Base-by-base conservation (phyloP, 805 yeast genomes). In the Sungouiozyma intestinalis region DNA sequence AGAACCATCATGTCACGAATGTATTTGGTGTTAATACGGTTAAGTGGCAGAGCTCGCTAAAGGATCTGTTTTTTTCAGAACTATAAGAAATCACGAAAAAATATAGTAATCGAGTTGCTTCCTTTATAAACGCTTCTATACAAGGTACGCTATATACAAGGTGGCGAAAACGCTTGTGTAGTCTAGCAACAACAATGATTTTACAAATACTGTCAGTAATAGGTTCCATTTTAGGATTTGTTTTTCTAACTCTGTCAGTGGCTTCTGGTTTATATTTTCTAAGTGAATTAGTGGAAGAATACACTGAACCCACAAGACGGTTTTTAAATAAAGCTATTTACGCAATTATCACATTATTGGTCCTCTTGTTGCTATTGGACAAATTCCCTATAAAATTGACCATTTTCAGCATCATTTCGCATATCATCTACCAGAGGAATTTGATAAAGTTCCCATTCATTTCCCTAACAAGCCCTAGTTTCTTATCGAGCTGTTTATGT, bases 251-350 rank as follows among this genome's bases (percentile, higher is more conserved):
- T 0, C 64, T 79, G 29, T 74, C 85, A 16, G 79, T 83, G 45
- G 97, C 97, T 0, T 84, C 95, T 2, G 97, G 95, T 0, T 67
- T 92, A 29, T 92, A 87, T 67, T 88, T 87, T 54, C 69, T 90
- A 33, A 84, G 95, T 7, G 98, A 92, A 58, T 65, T 87, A 27
- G 94, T 92, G 14, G 98, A 92, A 58, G 97, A 88, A 55, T 90
- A 92, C 60, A 74, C 94, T 0, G 92, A 84, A 48, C 77, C 87
- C 39, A 85, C 97, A 9, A 81, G 76, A 52, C 65, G 85, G 44
- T 69, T 86, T 42, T 67, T 92, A 33, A 70, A 68, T 36, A 70
- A 79, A 48, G 58, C 77, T 40, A 86, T 88, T 29, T 76, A 77
- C 57, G 65, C 66, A 2, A 75, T 85, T n/a, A 72, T 83, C 8